Base-by-base conservation (phyloP, 2,329 filamentous ascomycete genomes). In the Penicillium sp. region DNA sequence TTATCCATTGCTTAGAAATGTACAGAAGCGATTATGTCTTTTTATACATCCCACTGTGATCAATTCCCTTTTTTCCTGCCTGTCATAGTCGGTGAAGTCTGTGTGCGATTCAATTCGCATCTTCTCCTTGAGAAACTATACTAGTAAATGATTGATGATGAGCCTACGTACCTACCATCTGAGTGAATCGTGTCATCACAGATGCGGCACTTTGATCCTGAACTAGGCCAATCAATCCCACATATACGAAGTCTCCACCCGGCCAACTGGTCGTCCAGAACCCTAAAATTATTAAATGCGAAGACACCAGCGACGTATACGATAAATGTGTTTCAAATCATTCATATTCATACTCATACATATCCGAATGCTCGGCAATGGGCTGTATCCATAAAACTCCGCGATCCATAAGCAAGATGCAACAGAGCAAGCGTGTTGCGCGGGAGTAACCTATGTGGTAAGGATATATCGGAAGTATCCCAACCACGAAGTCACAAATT, bases 11-110 rank as follows among this genome's bases (percentile, higher is more conserved):
- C 16, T 55, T 43, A 50, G 36, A 56, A 43, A 51, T 62, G 59
- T 60, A 65, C 61, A 67, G 56, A 61, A 56, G 44, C 39, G 49
- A 24, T 56, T 13, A 43, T 61, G 50, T 58, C 47, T 49, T 60
- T 61, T 58, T 14, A 7, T 16, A 9, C 19, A n/a, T 46, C 16
- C 7, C 7, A 6, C 43, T 10, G n/a, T 13, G 7, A 41, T 16
- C 3, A 18, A 31, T 10, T 9, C 31, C 14, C 19, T 1, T 41
- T 41, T 22, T 39, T 18, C 4, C n/a, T n/a, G 24, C 24, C 6
- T 27, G 6, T 27, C 6, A 18, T 40, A 18, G 19, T 19, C 0
- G 9, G 9, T 16, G 19, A 44, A 3, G 10, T 16, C 19, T 13
- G 6, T 31, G 31, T 31, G 9, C 31, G 31, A 31, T 31, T 31